phyloP scores from a whole-genome alignment of 495 filamentous ascomycete genomes.

The Penicillium desertorum region DNA sequence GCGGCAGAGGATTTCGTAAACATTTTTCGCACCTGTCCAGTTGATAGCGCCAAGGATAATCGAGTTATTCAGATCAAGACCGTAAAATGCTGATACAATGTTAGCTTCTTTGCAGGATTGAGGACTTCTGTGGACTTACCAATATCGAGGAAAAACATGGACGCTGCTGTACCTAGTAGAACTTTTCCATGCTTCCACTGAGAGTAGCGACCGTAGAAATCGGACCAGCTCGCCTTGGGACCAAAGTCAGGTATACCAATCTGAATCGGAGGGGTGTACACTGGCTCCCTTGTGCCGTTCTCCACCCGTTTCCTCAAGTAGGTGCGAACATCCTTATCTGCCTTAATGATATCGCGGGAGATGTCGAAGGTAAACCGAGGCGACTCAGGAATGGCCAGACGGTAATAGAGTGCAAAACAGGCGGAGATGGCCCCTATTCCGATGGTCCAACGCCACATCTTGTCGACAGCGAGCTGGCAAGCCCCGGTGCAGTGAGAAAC shows the following conservation, averaged over 20 bases:
- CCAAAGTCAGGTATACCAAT: slow-evolving; percentile 46
- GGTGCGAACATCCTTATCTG: slow-evolving; percentile 61
- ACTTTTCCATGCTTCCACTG: slow-evolving; percentile 68
- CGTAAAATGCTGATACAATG: slow-evolving; percentile 66
- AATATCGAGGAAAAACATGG: slow-evolving; percentile 77
- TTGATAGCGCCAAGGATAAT: slow-evolving; percentile 67
- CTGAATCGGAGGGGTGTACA: slow-evolving; percentile 48
- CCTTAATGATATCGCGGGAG: slow-evolving; percentile 67
- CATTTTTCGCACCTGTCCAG: slow-evolving; percentile 55
- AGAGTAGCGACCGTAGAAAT: slow-evolving; percentile 63
- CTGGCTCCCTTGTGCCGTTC: slow-evolving; percentile 59
- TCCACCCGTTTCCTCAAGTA: slow-evolving; percentile 59
- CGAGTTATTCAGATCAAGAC: slow-evolving; percentile 74
- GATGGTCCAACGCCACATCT: slow-evolving; percentile 81
- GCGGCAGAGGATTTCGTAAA: slow-evolving; percentile 66
- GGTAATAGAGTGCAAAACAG: slow-evolving; percentile 75
- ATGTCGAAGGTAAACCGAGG: slow-evolving; percentile 84
- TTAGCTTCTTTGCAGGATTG: not conserved
- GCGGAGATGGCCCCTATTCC: slow-evolving; percentile 79
- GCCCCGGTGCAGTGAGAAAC: slow-evolving; percentile 58
- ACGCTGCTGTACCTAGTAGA: slow-evolving; percentile 73
- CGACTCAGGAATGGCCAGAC: slow-evolving; percentile 85
- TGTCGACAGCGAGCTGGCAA: slow-evolving; percentile 71
- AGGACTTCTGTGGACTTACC: slow-evolving; percentile 22
- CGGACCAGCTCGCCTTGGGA: slow-evolving; percentile 62